Evolutionary conservation across 2,329 filamentous ascomycete species (phyloP), one percentile per base, ranked within the genome.

Genomic region (Scorias spongiosa): DNA sequence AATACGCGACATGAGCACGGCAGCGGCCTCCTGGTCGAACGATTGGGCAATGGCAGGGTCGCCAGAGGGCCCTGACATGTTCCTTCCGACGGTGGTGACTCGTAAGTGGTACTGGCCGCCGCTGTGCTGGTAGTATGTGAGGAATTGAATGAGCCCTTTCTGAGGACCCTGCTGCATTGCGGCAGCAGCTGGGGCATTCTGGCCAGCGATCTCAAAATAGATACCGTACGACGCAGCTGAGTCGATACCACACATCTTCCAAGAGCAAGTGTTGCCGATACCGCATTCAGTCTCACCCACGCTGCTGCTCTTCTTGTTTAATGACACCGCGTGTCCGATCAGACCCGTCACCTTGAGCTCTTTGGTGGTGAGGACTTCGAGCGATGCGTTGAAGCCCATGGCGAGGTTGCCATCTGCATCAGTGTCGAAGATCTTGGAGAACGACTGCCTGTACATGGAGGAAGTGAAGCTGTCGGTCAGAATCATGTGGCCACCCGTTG

Each of bases 171-270:
- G 85, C 57, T 89, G 84, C 63, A 93, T 84, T 50, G 84, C 79
- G 10, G 50, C 46, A 15, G 56, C 54, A 41, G 83, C 75, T 12
- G 87, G 83, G 7, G 87, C 87, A 30, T 86, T 87, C 66, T 96
- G 91, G 55, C 84, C 86, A 40, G 91, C 89, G 59, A 98, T 93
- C 64, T 98, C 91, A 56, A 96, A 98, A 67, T 96, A 98, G 49
- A 98, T 76, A 48, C 87, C 91, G 57, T 96, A 96, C 57, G 87
- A 95, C 29, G 91, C 80, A 44, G 80, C 82, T 10, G 91, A 91
- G 56, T 96, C 88, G 53, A 98, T 95, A 53, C 87, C 88, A 57
- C 91, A 96, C 89, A 98, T 95, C 68, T 98, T 98, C 91, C 91
- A 98, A 2, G 88, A 89, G 65, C 89, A 96, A 1, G 91, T 98